phyloP scores from a whole-genome alignment of 352 stramenopile species.

The Thraustochytrium striatum region DNA sequence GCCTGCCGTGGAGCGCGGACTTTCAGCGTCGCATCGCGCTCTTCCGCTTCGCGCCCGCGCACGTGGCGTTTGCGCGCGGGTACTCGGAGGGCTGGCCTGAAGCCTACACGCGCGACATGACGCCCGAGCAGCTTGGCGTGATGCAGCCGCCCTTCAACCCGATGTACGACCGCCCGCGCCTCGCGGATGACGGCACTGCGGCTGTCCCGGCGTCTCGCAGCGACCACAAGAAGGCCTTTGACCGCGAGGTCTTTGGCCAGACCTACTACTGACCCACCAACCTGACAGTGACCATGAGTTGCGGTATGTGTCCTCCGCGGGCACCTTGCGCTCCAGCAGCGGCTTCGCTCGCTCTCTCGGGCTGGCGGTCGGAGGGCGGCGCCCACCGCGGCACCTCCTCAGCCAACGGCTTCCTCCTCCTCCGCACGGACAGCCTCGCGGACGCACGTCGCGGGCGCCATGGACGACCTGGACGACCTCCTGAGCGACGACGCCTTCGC shows the following conservation, averaged over 20 bases:
- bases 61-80: constrained; percentile 63
- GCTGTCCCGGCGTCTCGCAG: constrained; percentile 57
- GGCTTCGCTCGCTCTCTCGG: no score
- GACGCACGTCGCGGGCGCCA: background rate
- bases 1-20: constrained; percentile 60
- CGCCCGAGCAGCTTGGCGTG: constrained; percentile 55
- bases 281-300: no score
- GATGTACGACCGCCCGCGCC: constrained; percentile 63
- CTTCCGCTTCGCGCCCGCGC: constrained; percentile 66
- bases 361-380: no score
- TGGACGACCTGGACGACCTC: background rate
- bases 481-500: background rate
- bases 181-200: constrained; percentile 58
- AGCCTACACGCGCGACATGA: constrained; percentile 10
- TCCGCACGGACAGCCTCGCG: background rate
- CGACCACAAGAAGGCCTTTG: constrained; percentile 65
- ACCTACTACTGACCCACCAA: constrained; percentile 64
- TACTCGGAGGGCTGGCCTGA: constrained; percentile 60
- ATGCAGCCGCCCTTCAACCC: constrained; percentile 65
- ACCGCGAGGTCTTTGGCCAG: constrained; percentile 66
- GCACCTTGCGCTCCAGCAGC: no score
- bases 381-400: no score
- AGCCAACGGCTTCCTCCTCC: no score
- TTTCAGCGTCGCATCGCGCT: constrained; percentile 61
- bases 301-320: no score